Evolutionary conservation across 805 yeast species (phyloP).

Genomic region (Hanseniaspora vineae): DNA sequence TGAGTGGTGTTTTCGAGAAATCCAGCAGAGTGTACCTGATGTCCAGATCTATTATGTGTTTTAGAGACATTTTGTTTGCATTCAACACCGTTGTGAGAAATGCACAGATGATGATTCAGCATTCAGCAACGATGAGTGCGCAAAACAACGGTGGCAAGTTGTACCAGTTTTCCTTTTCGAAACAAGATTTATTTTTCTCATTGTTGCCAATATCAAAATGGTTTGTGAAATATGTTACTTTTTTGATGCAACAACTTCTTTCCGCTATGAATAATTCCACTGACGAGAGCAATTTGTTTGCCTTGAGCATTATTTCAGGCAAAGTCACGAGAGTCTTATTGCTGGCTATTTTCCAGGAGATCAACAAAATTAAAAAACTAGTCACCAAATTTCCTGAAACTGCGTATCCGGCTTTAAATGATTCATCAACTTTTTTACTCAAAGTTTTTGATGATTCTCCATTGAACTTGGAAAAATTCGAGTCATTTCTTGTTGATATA

Average conservation of each 20-base stretch:
- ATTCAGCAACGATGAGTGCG: constrained; percentile 25
- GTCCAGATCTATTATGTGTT: constrained; percentile 19
- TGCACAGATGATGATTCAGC: constrained; percentile 13
- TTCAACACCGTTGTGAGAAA: constrained; percentile 25
- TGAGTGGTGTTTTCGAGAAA: constrained; percentile 18
- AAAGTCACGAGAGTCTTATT: constrained; percentile 60
- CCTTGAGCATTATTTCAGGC: constrained; percentile 46
- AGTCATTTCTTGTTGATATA: constrained; percentile 47
- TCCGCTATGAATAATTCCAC: constrained; percentile 25
- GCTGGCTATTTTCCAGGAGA: constrained; percentile 52
- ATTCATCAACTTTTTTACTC: constrained; percentile 19
- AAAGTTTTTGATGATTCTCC: constrained; percentile 32
- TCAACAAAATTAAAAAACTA: constrained; percentile 45
- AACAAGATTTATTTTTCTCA: constrained; percentile 52
- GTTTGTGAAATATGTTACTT: constrained; percentile 69
- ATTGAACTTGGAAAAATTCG: constrained; percentile 41
- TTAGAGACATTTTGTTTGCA: constrained; percentile 23
- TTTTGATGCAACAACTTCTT: constrained; percentile 59
- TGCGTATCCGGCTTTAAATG: constrained; percentile 26
- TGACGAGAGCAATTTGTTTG: constrained; percentile 28
- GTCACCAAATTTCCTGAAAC: constrained; percentile 45
- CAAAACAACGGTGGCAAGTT: constrained; percentile 35
- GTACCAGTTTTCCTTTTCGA: constrained; percentile 37
- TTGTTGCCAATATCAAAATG: constrained; percentile 74
- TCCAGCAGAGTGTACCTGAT: constrained; percentile 17